phyloP scores from a whole-genome alignment of 192 early-diverging fungal genomes.

The Helicostylum pulchrum region DNA sequence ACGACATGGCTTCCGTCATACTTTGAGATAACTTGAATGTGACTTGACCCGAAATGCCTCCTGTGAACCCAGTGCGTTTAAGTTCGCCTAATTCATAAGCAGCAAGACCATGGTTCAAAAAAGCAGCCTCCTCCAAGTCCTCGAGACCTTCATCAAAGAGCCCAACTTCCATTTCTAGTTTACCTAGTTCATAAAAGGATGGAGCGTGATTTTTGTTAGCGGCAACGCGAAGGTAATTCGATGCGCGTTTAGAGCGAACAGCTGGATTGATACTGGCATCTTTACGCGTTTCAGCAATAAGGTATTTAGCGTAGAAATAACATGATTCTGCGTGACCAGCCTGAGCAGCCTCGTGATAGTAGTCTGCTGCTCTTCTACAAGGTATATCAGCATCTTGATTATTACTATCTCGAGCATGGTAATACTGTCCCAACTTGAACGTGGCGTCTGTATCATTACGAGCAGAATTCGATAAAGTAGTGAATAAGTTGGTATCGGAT shows the following conservation, averaged over 20 bases:
- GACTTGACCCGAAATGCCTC: background rate
- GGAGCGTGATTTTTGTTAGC: slow-evolving; percentile 5
- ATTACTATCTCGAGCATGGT: background rate
- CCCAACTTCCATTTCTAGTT: background rate
- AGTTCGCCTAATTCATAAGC: background rate
- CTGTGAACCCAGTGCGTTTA: background rate
- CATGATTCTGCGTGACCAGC: background rate
- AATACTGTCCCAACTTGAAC: background rate
- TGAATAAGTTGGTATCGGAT: background rate
- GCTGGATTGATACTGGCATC: too few relatives aligned
- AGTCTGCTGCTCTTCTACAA: background rate
- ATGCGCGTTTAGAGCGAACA: too few relatives aligned
- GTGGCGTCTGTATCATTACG: background rate
- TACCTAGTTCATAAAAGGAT: background rate
- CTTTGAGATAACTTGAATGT: background rate
- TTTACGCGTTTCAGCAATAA: background rate
- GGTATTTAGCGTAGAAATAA: background rate
- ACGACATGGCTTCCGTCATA: background rate
- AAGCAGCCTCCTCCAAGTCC: slow-evolving; percentile 8
- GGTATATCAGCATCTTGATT: background rate
- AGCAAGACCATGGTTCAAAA: background rate
- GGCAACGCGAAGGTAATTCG: background rate
- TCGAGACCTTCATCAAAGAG: background rate
- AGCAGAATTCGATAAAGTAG: background rate
- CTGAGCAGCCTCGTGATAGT: background rate